A percentile compares a stretch with the other conserved stretches of the same genome.
These are phyloP conservation scores for Moesziomyces aphidis DNA, from an alignment of 1,284 basidiomycete genomes.

Conservation along the genomic window DNA sequence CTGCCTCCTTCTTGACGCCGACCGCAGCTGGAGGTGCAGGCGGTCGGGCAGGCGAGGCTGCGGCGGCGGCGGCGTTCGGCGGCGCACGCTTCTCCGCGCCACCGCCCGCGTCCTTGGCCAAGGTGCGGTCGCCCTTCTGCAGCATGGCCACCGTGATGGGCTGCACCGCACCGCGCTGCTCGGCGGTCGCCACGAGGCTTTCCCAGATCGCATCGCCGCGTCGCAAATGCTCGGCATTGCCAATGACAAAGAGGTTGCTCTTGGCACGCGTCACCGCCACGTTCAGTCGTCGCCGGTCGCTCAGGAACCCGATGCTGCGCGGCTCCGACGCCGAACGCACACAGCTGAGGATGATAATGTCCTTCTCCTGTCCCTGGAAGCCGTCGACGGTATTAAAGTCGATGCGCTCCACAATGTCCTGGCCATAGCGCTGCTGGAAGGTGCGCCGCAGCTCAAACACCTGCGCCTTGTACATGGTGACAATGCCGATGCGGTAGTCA, in stretches of 20 bases:
- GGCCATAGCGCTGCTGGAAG: constrained; percentile 81
- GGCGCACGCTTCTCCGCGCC: constrained; percentile 16
- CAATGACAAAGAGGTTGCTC: constrained; percentile 92
- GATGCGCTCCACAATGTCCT: constrained; percentile 76
- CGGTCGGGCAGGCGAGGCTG: constrained; percentile 3
- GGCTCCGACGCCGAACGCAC: constrained; percentile 78
- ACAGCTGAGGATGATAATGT: constrained; percentile 98
- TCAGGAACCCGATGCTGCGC: constrained; percentile 78
- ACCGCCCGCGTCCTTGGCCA: constrained; percentile 25
- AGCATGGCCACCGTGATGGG: constrained; percentile 35
- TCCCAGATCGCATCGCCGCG: constrained; percentile 75
- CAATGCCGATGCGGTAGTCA: constrained; percentile 84
- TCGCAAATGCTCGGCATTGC: constrained; percentile 82
- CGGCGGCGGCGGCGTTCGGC: background rate
- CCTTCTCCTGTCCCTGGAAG: constrained; percentile 99
- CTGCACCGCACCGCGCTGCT: constrained; percentile 37
- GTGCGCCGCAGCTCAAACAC: constrained; percentile 79
- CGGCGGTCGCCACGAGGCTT: constrained; percentile 48
- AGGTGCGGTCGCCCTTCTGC: constrained; percentile 34
- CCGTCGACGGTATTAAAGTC: constrained; percentile 99
- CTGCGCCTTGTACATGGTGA: constrained; percentile 96
- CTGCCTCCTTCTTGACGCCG: no score
- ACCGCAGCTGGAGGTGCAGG: constrained; percentile 9
- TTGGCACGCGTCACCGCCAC: constrained; percentile 96
- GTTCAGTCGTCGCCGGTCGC: constrained; percentile 72